Base-by-base conservation (phyloP, 345 rosid species). In the Melaleuca alternifolia region DNA sequence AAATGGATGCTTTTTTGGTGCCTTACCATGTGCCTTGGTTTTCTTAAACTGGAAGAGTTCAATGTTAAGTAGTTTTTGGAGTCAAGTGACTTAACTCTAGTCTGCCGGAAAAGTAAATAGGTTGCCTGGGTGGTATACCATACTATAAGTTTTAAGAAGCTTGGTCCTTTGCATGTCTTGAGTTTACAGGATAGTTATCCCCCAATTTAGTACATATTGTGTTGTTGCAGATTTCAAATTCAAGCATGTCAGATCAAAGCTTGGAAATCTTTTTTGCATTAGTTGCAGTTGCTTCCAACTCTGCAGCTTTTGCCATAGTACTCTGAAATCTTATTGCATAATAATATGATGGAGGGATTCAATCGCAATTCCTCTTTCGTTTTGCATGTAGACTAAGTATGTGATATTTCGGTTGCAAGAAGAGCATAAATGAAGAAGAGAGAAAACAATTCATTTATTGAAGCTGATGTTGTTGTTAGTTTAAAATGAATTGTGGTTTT, bases 251-350 rank as follows among this genome's bases (percentile, higher is more conserved):
- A 59, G n/a, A 59, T 26, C 0, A n/a, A 41, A 41, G 33, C 33
- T n/a, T 0, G 0, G 0, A n/a, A 24, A 10, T 59, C 0, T 26
- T 28, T n/a, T 59, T 59, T n/a, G 33, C 33, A n/a, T 59, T 59
- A 59, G 71, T 59, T n/a, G 11, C 33, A 12, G 71, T 33, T 71
- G 48, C 48, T 13, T 71, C 48, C 26, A 65, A 65, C 0, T 1
- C 79, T 71, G 79, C 48, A 16, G 48, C 48, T 9, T 71, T 33
- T 71, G 46, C 79, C 79, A 16, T 24, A 16, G 24, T 33, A 8
- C 24, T 71, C 33, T 33, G 79, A 71, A 65, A 33, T 71, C 24
- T 5, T 71, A 71, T 71, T 10, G 0, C 24, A 5, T 33, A 37
- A 71, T 71, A 71, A 4, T 33, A 18, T 71, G 1, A 18, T 18